These are phyloP conservation scores for Rhodotorula babjevae DNA, from an alignment of 768 basidiomycete species.

Conservation along the genomic window DNA sequence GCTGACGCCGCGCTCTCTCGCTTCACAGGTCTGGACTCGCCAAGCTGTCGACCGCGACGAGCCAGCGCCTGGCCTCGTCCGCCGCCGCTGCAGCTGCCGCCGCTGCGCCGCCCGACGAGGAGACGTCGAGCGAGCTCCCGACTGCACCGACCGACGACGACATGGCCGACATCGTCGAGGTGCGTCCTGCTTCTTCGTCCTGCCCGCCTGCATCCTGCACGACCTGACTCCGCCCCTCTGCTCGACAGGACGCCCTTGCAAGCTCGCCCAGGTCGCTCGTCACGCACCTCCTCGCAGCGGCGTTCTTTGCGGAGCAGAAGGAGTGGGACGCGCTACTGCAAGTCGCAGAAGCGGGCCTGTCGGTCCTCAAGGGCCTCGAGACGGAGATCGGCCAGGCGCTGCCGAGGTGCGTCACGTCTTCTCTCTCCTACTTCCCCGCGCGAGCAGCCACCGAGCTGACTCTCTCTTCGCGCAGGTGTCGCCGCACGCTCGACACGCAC, in stretches of 20 bases:
- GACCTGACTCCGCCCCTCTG: neutral
- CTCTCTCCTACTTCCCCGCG: conserved; percentile 10
- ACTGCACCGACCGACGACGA: conserved; percentile 12
- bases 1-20: too few relatives aligned
- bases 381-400: conserved; percentile 56
- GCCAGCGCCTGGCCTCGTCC: conserved; percentile 45
- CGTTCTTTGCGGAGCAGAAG: conserved; percentile 62
- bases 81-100: conserved; percentile 45
- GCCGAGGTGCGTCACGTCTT: conserved; percentile 52
- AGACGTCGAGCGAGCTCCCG: conserved; percentile 26
- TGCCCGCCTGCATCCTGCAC: neutral
- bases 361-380: conserved; percentile 57
- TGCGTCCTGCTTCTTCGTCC: conserved; percentile 3
- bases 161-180: conserved; percentile 30
- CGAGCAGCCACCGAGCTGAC: neutral
- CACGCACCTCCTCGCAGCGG: conserved; percentile 61
- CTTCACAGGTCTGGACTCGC: neutral
- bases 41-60: conserved; percentile 47
- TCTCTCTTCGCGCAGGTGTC: conserved; percentile 51
- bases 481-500: conserved; percentile 63
- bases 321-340: conserved; percentile 72
- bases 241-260: conserved; percentile 56
- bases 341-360: conserved; percentile 66
- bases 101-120: conserved; percentile 44
- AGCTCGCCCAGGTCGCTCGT: conserved; percentile 58